These are phyloP conservation scores for Hirsutella minnesotensis DNA, from an alignment of 2,329 filamentous ascomycete species.

Conservation along the genomic window DNA sequence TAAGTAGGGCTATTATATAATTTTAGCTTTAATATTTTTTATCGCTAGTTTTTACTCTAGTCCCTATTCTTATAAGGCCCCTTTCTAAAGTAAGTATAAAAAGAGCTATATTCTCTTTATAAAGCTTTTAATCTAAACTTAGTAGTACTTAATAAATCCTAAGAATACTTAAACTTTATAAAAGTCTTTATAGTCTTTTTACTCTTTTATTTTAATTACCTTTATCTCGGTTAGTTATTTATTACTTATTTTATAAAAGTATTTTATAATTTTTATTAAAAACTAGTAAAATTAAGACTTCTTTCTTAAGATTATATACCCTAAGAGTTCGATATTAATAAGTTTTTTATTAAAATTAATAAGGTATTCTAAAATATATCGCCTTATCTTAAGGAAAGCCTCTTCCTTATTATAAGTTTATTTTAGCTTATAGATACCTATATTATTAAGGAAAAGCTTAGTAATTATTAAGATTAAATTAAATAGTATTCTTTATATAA, in stretches of 20 bases:
- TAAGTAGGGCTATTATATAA: neutral
- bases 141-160: neutral
- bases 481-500: neutral
- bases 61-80: neutral
- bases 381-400: neutral
- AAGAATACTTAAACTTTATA: neutral
- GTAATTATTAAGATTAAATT: too few relatives aligned
- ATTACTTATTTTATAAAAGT: neutral
- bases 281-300: too few relatives aligned
- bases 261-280: constrained; percentile 4
- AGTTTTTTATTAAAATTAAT: neutral
- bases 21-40: neutral
- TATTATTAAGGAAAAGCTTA: too few relatives aligned
- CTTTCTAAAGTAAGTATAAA: neutral
- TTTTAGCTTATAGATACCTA: too few relatives aligned
- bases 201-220: too few relatives aligned
- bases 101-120: neutral
- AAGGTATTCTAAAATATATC: neutral
- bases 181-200: neutral
- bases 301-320: neutral
- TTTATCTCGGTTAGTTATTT: too few relatives aligned
- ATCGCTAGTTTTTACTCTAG: neutral
- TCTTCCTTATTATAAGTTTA: neutral
- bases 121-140: neutral
- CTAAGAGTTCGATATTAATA: neutral